A percentile compares a stretch with the other conserved stretches of the same genome.
Conservation (phyloP, 1,284 basidiomycete genomes). For the Macrocybe sp. region DNA sequence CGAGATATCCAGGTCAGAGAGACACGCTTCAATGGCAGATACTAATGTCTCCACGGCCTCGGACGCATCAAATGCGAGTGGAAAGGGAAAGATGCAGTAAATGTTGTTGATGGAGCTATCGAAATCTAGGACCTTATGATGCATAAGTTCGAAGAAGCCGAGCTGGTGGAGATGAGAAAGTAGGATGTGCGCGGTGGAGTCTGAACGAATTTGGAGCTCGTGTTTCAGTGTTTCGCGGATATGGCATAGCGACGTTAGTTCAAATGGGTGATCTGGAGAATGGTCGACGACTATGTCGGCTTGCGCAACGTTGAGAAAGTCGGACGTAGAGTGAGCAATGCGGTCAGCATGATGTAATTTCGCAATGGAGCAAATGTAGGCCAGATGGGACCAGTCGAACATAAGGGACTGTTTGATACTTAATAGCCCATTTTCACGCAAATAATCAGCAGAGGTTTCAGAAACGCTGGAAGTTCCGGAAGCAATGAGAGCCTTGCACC, state of each 20-base stretch:
- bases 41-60: conserved; percentile 69
- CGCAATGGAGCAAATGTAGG: conserved; percentile 52
- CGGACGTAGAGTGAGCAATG: conserved; percentile 24
- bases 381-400: conserved; percentile 63
- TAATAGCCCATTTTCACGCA: conserved; percentile 39
- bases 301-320: conserved; percentile 42
- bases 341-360: conserved; percentile 39
- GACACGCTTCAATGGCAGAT: conserved; percentile 63
- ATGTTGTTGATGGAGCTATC: conserved; percentile 24
- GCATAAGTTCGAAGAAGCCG: conserved; percentile 52
- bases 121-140: conserved; percentile 34
- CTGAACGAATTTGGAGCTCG: conserved; percentile 52
- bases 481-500: conserved; percentile 47
- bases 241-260: conserved; percentile 52
- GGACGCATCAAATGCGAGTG: conserved; percentile 66
- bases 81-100: conserved; percentile 58
- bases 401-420: conserved; percentile 44
- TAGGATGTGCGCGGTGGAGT: conserved; percentile 46
- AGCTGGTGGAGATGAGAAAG: conserved; percentile 56
- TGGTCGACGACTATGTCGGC: conserved; percentile 18
- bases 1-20: conserved; percentile 66
- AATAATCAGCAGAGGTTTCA: conserved; percentile 48
- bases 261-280: conserved; percentile 44
- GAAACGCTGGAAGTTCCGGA: conserved; percentile 34
- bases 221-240: conserved; percentile 58